Evolutionary conservation across 2,329 filamentous ascomycete genomes (phyloP).

Genomic region (Aspergillus spinulosporus): DNA sequence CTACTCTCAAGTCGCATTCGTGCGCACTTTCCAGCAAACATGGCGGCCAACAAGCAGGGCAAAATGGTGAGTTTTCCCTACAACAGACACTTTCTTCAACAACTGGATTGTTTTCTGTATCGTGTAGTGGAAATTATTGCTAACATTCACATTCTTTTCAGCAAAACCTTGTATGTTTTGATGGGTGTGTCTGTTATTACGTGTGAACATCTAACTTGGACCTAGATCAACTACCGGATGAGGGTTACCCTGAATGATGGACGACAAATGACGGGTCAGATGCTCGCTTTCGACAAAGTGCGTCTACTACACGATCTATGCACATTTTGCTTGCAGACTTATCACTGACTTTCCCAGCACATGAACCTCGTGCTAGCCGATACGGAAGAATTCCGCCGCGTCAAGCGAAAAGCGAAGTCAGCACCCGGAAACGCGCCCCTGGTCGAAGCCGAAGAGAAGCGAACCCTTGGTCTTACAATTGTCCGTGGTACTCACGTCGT

Average conservation of each 20-base stretch:
- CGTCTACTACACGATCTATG: slow-evolving; percentile 1
- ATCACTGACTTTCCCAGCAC: slow-evolving; percentile 59
- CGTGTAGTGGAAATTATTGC: slow-evolving; percentile 37
- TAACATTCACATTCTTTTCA: slow-evolving; percentile 52
- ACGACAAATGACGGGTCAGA: slow-evolving; percentile 94
- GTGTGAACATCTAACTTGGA: slow-evolving; percentile 48
- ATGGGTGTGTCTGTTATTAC: neutral
- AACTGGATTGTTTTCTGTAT: neutral
- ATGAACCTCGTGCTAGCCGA: slow-evolving; percentile 99
- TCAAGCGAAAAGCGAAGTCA: slow-evolving; percentile 79
- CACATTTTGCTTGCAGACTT: slow-evolving; percentile 5
- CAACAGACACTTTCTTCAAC: slow-evolving; percentile 4
- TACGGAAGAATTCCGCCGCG: slow-evolving; percentile 93
- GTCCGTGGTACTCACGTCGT: slow-evolving; percentile 93
- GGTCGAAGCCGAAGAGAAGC: slow-evolving; percentile 92
- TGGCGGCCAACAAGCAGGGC: slow-evolving; percentile 85
- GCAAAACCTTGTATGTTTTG: slow-evolving; percentile 63
- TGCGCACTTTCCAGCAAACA: slow-evolving; percentile 45
- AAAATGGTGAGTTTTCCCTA: slow-evolving; percentile 81
- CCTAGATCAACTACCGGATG: slow-evolving; percentile 98
- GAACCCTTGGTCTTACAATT: slow-evolving; percentile 92
- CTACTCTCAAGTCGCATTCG: slow-evolving; percentile 45
- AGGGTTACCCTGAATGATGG: slow-evolving; percentile 92
- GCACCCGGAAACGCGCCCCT: slow-evolving; percentile 61
- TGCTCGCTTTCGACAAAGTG: slow-evolving; percentile 98